phyloP scores from a whole-genome alignment of 371 early-diverging fungal genomes.

The Mucor velutinosus region DNA sequence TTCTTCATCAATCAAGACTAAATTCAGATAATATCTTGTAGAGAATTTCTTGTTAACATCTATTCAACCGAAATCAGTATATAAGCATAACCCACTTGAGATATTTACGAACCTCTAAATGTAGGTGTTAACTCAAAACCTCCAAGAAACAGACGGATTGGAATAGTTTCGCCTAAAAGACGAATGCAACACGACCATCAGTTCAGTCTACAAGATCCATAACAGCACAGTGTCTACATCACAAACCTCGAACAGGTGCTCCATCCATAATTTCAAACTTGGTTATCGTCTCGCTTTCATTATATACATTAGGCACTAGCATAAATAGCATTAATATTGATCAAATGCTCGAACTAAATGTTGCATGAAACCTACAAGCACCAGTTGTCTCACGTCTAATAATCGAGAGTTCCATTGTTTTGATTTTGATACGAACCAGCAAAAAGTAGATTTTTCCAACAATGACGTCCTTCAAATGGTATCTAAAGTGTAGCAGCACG shows the following conservation, averaged over 20 bases:
- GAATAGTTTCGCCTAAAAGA: conserved; percentile 86
- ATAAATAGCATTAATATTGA: neutral
- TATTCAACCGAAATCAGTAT: neutral
- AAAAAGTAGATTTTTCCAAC: conserved; percentile 98
- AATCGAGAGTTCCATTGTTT: conserved; percentile 98
- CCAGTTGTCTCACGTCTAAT: conserved; percentile 98
- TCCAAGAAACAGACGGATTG: conserved; percentile 94
- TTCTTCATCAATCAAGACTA: conserved; percentile 97
- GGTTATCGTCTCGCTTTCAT: conserved; percentile 97
- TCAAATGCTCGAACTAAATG: neutral
- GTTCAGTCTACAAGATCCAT: neutral
- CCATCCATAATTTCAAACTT: conserved; percentile 99
- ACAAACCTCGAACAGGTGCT: conserved; percentile 87
- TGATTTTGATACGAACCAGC: conserved; percentile 98
- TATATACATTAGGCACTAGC: conserved; percentile 90
- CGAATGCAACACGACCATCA: neutral
- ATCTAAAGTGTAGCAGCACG: conserved; percentile 39
- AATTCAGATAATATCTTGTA: conserved; percentile 93
- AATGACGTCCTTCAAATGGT: conserved; percentile 97
- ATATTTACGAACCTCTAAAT: conserved; percentile 50
- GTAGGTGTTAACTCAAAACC: conserved; percentile 96
- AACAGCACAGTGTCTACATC: neutral
- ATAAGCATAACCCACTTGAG: neutral
- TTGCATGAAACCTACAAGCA: conserved; percentile 43
- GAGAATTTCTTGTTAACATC: conserved; percentile 97